Conservation (phyloP, 306 rosid genomes). For the Leucaena leucocephala region DNA sequence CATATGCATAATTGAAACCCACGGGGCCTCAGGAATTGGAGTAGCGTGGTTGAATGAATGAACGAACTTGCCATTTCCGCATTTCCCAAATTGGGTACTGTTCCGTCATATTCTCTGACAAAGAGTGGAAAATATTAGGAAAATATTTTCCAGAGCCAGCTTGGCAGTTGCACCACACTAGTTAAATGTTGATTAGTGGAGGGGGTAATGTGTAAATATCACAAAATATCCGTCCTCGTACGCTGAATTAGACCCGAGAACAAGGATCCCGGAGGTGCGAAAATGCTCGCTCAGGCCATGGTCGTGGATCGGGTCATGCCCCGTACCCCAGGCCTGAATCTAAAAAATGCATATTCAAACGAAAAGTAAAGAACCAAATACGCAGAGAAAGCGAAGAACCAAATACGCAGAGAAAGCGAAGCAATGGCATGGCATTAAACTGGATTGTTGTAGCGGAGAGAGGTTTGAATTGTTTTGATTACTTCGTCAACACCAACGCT, state of each 20-base stretch:
- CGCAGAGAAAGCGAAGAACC: background rate
- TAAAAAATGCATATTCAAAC: conserved; percentile 14
- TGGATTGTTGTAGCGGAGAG: conserved; percentile 9
- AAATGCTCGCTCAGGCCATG: background rate
- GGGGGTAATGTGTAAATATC: background rate
- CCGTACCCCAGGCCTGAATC: conserved; percentile 21
- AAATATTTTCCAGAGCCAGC: background rate
- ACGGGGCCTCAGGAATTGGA: too few relatives aligned
- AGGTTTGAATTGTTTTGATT: background rate
- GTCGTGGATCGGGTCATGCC: background rate
- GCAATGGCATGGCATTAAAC: conserved; percentile 23
- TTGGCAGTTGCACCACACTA: too few relatives aligned
- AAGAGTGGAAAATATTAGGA: background rate
- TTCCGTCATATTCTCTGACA: background rate
- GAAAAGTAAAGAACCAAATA: background rate
- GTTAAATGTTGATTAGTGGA: background rate
- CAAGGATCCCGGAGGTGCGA: conserved; percentile 35
- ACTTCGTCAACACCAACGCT: conserved; percentile 26
- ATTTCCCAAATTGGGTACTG: background rate
- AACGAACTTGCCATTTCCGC: too few relatives aligned
- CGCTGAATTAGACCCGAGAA: background rate
- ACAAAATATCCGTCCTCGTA: background rate
- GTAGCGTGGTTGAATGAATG: too few relatives aligned
- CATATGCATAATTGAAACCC: too few relatives aligned
- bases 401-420: conserved; percentile 9